Conservation (phyloP, 192 early-diverging fungal genomes). For the Umbelopsis sp. region DNA sequence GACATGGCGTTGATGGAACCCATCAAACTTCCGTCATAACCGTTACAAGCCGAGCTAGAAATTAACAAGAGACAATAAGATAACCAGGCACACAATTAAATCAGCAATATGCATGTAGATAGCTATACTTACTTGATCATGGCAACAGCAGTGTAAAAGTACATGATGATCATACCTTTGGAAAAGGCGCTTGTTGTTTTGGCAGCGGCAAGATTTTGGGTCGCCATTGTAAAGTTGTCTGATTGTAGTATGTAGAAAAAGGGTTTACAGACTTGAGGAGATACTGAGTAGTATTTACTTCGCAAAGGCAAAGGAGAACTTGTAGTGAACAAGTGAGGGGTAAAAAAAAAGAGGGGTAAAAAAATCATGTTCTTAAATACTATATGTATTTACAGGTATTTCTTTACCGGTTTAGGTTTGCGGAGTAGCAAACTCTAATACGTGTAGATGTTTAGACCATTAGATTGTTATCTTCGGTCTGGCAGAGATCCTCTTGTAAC, state of each 20-base stretch:
- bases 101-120: background rate
- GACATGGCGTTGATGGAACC: constrained; percentile 14
- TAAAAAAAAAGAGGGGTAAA: too few species aligned
- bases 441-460: background rate
- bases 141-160: background rate
- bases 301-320: background rate
- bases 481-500: background rate
- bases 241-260: background rate
- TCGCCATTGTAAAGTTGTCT: background rate
- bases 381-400: too few species aligned
- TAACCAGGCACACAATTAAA: too few species aligned
- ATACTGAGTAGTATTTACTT: background rate
- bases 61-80: background rate
- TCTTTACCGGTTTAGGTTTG: too few species aligned
- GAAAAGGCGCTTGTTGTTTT: background rate
- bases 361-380: too few species aligned
- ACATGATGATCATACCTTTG: constrained; percentile 2
- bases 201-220: background rate
- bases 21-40: constrained; percentile 19
- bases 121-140: constrained; percentile 3
- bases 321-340: too few species aligned
- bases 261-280: background rate
- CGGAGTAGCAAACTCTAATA: too few species aligned
- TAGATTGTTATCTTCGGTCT: background rate
- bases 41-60: constrained; percentile 10